Conservation (phyloP, 2,329 filamentous ascomycete species). For the Aspergillus quadrilineatus region DNA sequence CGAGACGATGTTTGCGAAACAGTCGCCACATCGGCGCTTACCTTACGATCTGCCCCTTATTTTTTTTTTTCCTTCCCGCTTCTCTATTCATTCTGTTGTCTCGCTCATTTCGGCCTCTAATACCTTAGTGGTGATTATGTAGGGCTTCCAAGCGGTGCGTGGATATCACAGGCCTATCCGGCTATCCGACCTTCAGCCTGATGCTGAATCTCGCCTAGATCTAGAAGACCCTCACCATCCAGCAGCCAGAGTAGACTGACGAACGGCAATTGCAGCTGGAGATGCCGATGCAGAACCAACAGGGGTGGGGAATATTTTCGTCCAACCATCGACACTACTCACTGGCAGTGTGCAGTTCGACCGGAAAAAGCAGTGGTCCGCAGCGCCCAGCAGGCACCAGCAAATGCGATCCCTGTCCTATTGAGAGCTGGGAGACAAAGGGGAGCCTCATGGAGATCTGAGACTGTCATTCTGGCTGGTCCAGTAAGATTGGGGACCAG, state of each 20-base stretch:
- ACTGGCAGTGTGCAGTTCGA: not conserved
- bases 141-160: constrained; percentile 31
- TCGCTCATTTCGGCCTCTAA: constrained; percentile 25
- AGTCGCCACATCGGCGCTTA: not conserved
- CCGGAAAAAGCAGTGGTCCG: not conserved
- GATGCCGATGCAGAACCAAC: not conserved
- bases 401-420: constrained; percentile 1
- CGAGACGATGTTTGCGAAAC: constrained; percentile 14
- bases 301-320: constrained; percentile 1
- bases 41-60: not conserved
- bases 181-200: constrained; percentile 19
- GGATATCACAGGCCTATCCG: constrained; percentile 28
- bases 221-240: constrained; percentile 13
- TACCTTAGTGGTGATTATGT: constrained; percentile 30
- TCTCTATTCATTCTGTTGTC: constrained; percentile 1
- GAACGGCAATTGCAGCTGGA: not conserved
- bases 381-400: constrained; percentile 9
- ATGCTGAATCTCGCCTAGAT: constrained; percentile 21
- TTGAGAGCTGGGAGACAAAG: not conserved
- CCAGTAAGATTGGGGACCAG: constrained; percentile 5
- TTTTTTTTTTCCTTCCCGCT: not conserved
- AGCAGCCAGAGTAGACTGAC: constrained; percentile 7
- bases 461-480: not conserved
- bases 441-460: constrained; percentile 3
- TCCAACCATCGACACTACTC: not conserved